Base-by-base conservation (phyloP, 2,329 filamentous ascomycete genomes). In the Anthostomella pinea region DNA sequence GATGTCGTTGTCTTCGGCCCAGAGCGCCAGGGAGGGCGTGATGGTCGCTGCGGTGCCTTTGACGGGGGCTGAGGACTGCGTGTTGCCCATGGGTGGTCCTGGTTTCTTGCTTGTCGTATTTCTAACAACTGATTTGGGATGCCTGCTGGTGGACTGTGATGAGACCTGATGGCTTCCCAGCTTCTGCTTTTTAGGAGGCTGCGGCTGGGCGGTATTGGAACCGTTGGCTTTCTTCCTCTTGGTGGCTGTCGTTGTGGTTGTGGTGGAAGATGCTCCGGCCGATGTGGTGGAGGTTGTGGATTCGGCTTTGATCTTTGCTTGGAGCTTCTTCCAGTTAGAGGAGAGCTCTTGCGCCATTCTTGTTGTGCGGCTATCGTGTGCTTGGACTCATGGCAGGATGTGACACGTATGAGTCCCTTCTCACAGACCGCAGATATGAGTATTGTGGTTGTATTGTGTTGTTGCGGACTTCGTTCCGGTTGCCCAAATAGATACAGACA, bases 301-400 rank as follows among this genome's bases (percentile, higher is more conserved):
- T 41, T 73, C 68, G 25, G 68, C 58, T 54, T 75, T 70, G 51
- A 79, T 65, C 52, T 73, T 74, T 48, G 76, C 75, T 65, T 88
- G 84, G 36, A 90, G 72, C 65, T 77, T 83, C 65, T 87, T 88
- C 85, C 85, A 90, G 59, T 90, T 90, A 35, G 76, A 79, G 9
- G 79, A 83, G 21, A 83, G 63, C 51, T 67, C 67, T 23, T 61
- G 60, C 23, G 67, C 62, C 69, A 72, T 72, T 51, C 32, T 45
- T 38, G 4, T 28, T n/a, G n/a, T n/a, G n/a, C n/a, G n/a, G n/a
- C 13, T 19, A 20, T 30, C 27, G 5, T n/a, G n/a, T n/a, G 18
- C 7, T 30, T 13, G 5, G 11, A 6, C n/a, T 26, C 24, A 26
- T 26, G 15, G 24, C 5, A 26, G 24, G n/a, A 11, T 26, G 21